Conservation (phyloP, 805 yeast genomes). For the Candida tibetensis region DNA sequence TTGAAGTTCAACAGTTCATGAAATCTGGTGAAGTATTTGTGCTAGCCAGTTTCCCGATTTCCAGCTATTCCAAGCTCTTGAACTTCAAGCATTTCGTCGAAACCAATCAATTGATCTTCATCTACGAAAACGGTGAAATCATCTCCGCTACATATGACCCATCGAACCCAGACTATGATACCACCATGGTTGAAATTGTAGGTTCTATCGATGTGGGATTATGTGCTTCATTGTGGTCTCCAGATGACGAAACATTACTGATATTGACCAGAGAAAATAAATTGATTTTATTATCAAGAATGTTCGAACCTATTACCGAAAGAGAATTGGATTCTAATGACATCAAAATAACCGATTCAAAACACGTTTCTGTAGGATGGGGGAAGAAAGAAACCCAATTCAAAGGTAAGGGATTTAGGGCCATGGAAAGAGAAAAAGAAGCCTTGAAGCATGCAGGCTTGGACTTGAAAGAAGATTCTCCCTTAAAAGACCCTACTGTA, state of each 20-base stretch:
- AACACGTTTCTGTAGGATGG: constrained; percentile 97
- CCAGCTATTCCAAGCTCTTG: constrained; percentile 31
- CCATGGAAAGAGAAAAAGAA: constrained; percentile 60
- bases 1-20: constrained; percentile 76
- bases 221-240: constrained; percentile 77
- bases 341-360: constrained; percentile 53
- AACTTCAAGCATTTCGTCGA: constrained; percentile 72
- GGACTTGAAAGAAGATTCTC: constrained; percentile 57
- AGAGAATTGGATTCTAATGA: constrained; percentile 57
- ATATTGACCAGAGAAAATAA: constrained; percentile 62
- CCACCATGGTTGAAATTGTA: constrained; percentile 66
- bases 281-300: constrained; percentile 65
- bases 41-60: constrained; percentile 57
- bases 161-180: constrained; percentile 43
- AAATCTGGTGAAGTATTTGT: constrained; percentile 58
- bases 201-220: constrained; percentile 82
- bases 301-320: constrained; percentile 78
- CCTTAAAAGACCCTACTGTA: constrained; percentile 85
- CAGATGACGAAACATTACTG: constrained; percentile 83
- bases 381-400: constrained; percentile 97
- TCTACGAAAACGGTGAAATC: constrained; percentile 76
- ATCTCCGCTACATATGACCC: constrained; percentile 61
- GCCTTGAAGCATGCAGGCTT: constrained; percentile 65
- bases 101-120: constrained; percentile 58
- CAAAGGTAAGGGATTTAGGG: constrained; percentile 88